Base-by-base conservation (phyloP, 2,329 filamentous ascomycete genomes). In the Pseudocercospora fuligena region DNA sequence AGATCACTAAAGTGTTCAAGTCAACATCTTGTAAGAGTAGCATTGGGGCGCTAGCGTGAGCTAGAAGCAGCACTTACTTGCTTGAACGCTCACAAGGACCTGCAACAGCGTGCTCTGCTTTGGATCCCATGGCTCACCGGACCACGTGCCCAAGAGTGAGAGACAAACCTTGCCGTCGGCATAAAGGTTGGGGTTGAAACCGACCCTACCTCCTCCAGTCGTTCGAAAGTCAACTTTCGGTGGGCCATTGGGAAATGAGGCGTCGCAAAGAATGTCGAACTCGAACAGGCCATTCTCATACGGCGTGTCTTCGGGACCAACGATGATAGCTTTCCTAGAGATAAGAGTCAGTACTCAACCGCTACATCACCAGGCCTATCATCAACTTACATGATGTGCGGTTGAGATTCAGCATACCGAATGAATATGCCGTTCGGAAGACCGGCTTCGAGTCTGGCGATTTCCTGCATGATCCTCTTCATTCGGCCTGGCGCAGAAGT, bases 121-220 rank as follows among this genome's bases (percentile, higher is more conserved):
- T 87, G 61, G 9, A 86, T 76, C 9, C 74, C 71, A 1, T 81
- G 77, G 9, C 80, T 69, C 85, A 0, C 83, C 81, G 60, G 84
- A 81, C 86, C 86, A 88, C 4, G 86, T 88, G 7, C 85, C 85
- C 2, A 88, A 75, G 31, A 88, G 73, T 68, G 82, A 85, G 11
- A 88, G 77, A 68, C 86, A 88, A 23, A 88, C 86, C 70, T 84
- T 86, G n/a, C 86, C 86, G 64, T 87, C 81, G 63, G 87, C 84
- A 71, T 88, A 88, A 1, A 89, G 75, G 69, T 89, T 89, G 0
- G 86, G 86, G 69, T 88, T 89, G 36, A 88, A 86, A 85, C 21
- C 76, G 69, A 66, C 79, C 70, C 23, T 70, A 12, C 84, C 85
- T 84, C 82, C 81, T 2, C 77, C 75, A 0, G 80, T 81, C 0